Evolutionary conservation across 108 stramenopile species (phyloP).

Genomic region (Pseudonitzschia delicatissima): DNA sequence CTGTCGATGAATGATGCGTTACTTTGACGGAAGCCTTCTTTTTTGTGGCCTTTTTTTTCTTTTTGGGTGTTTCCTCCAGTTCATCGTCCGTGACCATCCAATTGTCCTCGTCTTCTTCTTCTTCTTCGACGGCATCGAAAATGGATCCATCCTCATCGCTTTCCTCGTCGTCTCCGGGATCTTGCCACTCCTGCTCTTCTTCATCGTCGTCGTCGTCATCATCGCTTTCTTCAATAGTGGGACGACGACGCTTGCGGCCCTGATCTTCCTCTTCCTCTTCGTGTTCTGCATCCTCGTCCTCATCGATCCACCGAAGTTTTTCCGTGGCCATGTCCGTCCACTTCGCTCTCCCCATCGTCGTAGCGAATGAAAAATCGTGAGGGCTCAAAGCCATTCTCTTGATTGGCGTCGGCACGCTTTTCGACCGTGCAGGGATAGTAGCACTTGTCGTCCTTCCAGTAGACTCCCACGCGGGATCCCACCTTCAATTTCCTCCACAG

Average conservation of each 20-base stretch:
- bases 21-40: not conserved
- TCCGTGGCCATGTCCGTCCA: conserved; percentile 54
- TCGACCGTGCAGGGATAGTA: conserved; percentile 50
- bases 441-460: conserved; percentile 56
- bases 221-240: conserved; percentile 22
- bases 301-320: conserved; percentile 35
- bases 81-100: conserved; percentile 69
- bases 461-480: conserved; percentile 46
- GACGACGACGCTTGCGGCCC: not conserved
- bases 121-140: conserved; percentile 46
- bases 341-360: conserved; percentile 71
- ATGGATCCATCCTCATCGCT: conserved; percentile 58
- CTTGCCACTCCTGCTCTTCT: conserved; percentile 18
- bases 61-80: conserved; percentile 21
- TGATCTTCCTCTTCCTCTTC: not conserved
- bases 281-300: conserved; percentile 3
- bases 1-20: not conserved
- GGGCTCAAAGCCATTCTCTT: not conserved
- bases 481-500: conserved; percentile 37
- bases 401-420: conserved; percentile 5
- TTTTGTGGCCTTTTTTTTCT: conserved; percentile 10
- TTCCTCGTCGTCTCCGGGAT: conserved; percentile 30
- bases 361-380: conserved; percentile 38
- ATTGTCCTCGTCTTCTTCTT: conserved; percentile 55
- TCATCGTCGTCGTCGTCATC: conserved; percentile 34